A percentile compares a stretch with the other conserved stretches of the same genome.
Evolutionary conservation across 164 flowering plant genomes (phyloP).

Genomic region (Tetrastigma voinierianum): DNA sequence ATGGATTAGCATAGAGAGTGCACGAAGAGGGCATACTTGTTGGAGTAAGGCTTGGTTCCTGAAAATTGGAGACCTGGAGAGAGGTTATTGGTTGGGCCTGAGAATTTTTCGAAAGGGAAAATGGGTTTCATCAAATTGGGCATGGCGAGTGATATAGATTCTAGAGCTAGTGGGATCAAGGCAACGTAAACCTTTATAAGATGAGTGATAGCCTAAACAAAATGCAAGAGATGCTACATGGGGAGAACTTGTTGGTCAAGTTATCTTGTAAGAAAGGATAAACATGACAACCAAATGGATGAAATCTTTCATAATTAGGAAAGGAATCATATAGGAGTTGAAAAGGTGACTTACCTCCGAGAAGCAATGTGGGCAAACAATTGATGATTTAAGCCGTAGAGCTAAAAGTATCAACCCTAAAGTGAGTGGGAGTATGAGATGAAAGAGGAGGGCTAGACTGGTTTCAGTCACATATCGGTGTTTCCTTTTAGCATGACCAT

Average conservation of each 20-base stretch:
- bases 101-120: neutral
- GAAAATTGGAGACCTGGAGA: neutral
- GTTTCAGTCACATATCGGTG: neutral
- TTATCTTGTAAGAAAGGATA: too few relatives aligned
- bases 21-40: too few relatives aligned
- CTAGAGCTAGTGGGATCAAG: neutral
- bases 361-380: neutral
- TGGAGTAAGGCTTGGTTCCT: too few relatives aligned
- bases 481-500: neutral
- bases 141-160: neutral
- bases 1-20: too few relatives aligned
- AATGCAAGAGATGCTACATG: neutral
- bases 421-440: neutral
- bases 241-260: too few relatives aligned
- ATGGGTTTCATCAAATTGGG: neutral
- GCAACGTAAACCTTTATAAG: neutral
- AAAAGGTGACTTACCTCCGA: neutral
- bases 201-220: neutral
- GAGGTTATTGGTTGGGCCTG: neutral
- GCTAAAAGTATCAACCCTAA: neutral
- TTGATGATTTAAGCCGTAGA: neutral
- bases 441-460: neutral
- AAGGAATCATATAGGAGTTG: neutral
- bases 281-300: too few relatives aligned
- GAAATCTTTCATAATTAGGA: too few relatives aligned